Evolutionary conservation across 345 rosid species (phyloP).

Genomic region (Eutrema yunnanense): DNA sequence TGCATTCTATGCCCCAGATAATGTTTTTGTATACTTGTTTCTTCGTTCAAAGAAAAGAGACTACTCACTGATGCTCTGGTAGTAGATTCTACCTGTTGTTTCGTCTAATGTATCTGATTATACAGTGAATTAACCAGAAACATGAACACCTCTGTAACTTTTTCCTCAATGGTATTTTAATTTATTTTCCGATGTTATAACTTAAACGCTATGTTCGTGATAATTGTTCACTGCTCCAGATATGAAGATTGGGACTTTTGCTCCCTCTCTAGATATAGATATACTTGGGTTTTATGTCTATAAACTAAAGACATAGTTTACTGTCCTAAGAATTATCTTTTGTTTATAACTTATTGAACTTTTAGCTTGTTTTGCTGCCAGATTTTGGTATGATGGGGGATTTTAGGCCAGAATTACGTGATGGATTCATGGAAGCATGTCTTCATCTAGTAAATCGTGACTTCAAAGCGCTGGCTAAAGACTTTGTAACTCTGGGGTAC

Average conservation of each 20-base stretch:
- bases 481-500: constrained; percentile 95
- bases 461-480: constrained; percentile 76
- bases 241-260: not conserved
- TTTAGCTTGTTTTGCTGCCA: constrained; percentile 31
- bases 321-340: not conserved
- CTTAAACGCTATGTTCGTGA: not conserved
- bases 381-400: constrained; percentile 99
- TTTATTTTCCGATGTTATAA: not conserved
- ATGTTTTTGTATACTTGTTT: not conserved
- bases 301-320: not conserved
- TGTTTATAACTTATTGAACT: constrained; percentile 24
- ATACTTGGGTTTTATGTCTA: not conserved
- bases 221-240: not conserved
- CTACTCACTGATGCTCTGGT: not conserved
- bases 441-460: constrained; percentile 96
- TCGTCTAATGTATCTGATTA: not conserved
- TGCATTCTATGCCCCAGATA: not conserved
- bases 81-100: constrained; percentile 1
- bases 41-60: not conserved
- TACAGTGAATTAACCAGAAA: constrained; percentile 8
- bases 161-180: not conserved
- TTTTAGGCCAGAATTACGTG: constrained; percentile 83
- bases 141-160: not conserved
- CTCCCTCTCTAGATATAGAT: not conserved
- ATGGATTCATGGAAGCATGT: constrained; percentile 93